phyloP scores from a whole-genome alignment of 257 asterid species.

The Ehretia macrophylla region DNA sequence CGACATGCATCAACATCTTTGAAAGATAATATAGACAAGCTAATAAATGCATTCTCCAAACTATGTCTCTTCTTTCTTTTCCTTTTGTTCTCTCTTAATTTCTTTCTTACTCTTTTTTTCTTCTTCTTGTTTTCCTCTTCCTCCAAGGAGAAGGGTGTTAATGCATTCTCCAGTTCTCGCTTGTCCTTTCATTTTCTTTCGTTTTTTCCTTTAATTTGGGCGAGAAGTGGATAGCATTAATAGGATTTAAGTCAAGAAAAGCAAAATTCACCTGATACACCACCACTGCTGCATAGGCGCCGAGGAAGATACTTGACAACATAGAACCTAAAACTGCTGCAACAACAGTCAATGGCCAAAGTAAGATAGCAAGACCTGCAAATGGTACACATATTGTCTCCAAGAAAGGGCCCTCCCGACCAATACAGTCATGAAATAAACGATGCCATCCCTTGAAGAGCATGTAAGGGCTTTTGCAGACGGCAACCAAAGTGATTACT shows the following conservation, averaged over 20 bases:
- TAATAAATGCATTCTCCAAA: too few species aligned
- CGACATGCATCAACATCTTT: too few species aligned
- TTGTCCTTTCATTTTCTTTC: too few species aligned
- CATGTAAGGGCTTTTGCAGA: slow-evolving; percentile 79
- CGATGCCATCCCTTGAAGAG: slow-evolving; percentile 91
- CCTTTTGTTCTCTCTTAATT: too few species aligned
- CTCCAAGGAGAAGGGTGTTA: too few species aligned
- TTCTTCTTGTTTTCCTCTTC: too few species aligned
- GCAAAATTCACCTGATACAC: slow-evolving; percentile 66
- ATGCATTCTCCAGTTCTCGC: too few species aligned
- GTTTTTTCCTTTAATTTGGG: too few species aligned
- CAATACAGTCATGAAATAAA: slow-evolving; percentile 87
- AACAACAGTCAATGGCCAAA: slow-evolving; percentile 92
- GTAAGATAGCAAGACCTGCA: slow-evolving; percentile 91
- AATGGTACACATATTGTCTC: slow-evolving; percentile 94
- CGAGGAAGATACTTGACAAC: slow-evolving; percentile 69
- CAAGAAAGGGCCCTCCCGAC: slow-evolving; percentile 95
- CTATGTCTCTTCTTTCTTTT: too few species aligned
- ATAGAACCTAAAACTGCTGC: slow-evolving; percentile 82
- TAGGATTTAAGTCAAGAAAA: slow-evolving; percentile 6
- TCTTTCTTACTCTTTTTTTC: too few species aligned
- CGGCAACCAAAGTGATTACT: slow-evolving; percentile 55
- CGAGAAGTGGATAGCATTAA: too few species aligned
- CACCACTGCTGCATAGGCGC: slow-evolving; percentile 86
- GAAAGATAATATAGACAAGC: too few species aligned